Conservation (phyloP, 2,329 filamentous ascomycete species). For the Fusarium palustre region DNA sequence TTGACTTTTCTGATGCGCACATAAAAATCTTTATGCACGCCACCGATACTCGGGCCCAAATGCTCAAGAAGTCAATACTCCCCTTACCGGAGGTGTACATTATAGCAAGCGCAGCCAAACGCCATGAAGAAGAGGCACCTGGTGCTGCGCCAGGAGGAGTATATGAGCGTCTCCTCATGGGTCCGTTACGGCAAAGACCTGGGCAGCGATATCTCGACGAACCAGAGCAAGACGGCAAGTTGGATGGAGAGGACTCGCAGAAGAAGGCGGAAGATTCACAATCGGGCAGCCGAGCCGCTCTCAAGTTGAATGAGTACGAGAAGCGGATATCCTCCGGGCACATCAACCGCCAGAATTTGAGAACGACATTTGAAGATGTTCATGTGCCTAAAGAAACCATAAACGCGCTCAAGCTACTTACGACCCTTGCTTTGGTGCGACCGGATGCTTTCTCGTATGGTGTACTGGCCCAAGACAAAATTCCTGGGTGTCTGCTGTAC, state of each 20-base stretch:
- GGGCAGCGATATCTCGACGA: conserved; percentile 50
- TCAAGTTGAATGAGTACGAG: conserved; percentile 79
- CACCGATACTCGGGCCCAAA: conserved; percentile 44
- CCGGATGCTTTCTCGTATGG: conserved; percentile 98
- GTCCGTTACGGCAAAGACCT: conserved; percentile 49
- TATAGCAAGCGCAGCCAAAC: conserved; percentile 51
- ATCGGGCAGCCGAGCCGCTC: conserved; percentile 39
- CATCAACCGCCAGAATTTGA: conserved; percentile 82
- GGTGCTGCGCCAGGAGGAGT: conserved; percentile 45
- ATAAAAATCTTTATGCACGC: conserved; percentile 47
- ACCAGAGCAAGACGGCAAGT: conserved; percentile 43
- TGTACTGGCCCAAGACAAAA: conserved; percentile 89
- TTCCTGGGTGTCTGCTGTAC: conserved; percentile 89
- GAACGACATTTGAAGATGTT: conserved; percentile 88
- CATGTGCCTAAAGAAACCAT: conserved; percentile 86
- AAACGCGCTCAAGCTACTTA: conserved; percentile 88
- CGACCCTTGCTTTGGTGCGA: conserved; percentile 84
- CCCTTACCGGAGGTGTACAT: conserved; percentile 56
- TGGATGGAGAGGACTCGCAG: conserved; percentile 44
- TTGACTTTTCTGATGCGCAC: conserved; percentile 43
- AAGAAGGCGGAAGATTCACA: conserved; percentile 49
- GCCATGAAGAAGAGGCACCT: conserved; percentile 39
- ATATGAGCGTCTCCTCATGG: conserved; percentile 50
- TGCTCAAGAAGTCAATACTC: conserved; percentile 53
- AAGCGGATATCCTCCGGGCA: conserved; percentile 85